A percentile compares a stretch with the other conserved stretches of the same genome.
Conservation (phyloP, 352 stramenopile genomes). For the Globisporangium spiculum region DNA sequence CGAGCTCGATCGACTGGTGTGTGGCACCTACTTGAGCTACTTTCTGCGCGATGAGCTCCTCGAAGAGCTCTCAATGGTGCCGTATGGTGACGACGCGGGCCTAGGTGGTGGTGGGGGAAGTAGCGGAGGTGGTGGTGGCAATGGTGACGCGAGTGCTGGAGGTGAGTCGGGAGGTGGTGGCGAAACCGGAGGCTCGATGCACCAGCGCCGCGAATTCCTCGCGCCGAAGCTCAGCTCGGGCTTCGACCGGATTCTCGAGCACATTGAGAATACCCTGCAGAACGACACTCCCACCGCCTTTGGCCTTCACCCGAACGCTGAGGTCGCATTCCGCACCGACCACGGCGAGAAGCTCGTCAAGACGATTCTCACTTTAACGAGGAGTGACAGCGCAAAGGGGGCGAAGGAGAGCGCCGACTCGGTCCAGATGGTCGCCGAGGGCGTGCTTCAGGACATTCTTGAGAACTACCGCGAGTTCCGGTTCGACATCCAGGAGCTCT, state of each 20-base stretch:
- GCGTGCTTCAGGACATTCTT: constrained; percentile 87
- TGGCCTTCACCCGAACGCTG: constrained; percentile 91
- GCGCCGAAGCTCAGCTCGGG: constrained; percentile 67
- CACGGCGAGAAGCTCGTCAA: constrained; percentile 74
- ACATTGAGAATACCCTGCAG: constrained; percentile 81
- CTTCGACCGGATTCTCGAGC: constrained; percentile 85
- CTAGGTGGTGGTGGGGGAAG: constrained; percentile 17
- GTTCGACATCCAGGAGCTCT: constrained; percentile 79
- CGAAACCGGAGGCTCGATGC: constrained; percentile 12
- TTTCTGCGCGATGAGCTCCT: constrained; percentile 88
- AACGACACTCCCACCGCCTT: constrained; percentile 87
- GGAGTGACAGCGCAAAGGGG: constrained; percentile 19
- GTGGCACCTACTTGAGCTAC: constrained; percentile 82
- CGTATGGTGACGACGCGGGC: constrained; percentile 60
- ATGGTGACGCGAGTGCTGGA: constrained; percentile 17
- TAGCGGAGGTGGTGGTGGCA: constrained; percentile 22
- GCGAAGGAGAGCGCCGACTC: constrained; percentile 50
- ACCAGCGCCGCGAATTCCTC: constrained; percentile 57
- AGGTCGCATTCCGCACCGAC: constrained; percentile 90
- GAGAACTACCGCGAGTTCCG: constrained; percentile 87
- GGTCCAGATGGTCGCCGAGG: constrained; percentile 80
- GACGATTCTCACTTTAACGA: constrained; percentile 73
- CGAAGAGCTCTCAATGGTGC: constrained; percentile 88
- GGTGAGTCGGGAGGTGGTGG: constrained; percentile 19
- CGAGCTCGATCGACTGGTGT: constrained; percentile 86